phyloP scores from a whole-genome alignment of 208 protist species.

The Angomonas deanei region DNA sequence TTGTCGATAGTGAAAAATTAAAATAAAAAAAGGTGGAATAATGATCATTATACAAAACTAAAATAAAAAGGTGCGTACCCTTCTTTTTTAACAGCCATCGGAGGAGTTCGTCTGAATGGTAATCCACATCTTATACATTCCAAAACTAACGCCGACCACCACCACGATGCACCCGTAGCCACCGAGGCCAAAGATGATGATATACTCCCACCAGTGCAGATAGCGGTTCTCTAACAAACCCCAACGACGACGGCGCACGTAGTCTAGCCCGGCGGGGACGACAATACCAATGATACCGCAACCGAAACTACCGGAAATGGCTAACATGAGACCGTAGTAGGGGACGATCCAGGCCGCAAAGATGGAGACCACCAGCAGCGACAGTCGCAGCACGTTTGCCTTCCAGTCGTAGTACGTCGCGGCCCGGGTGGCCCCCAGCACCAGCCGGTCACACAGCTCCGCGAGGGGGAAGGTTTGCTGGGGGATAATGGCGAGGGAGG shows the following conservation, averaged over 20 bases:
- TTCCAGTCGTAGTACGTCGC: constrained; percentile 32
- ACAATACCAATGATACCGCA: constrained; percentile 45
- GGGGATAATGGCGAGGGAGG: constrained; percentile 41
- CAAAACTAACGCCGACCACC: constrained; percentile 34
- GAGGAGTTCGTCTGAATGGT: constrained; percentile 35
- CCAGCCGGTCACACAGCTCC: constrained; percentile 37
- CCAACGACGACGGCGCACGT: constrained; percentile 33
- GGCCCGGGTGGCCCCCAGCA: constrained; percentile 36
- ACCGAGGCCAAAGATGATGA: constrained; percentile 39
- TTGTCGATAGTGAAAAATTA: background rate
- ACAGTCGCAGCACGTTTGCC: constrained; percentile 41
- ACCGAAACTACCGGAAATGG: constrained; percentile 41
- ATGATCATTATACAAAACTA: background rate
- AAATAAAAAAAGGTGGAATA: background rate
- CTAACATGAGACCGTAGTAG: constrained; percentile 50
- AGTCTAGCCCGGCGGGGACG: constrained; percentile 43
- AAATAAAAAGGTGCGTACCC: background rate
- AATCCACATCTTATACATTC: constrained; percentile 40
- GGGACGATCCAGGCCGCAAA: constrained; percentile 37
- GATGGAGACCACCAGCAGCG: constrained; percentile 19
- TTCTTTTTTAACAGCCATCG: constrained; percentile 17
- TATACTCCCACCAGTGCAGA: constrained; percentile 37
- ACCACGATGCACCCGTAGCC: constrained; percentile 38
- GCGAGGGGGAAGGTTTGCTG: constrained; percentile 49
- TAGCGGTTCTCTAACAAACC: constrained; percentile 22